These are phyloP conservation scores for Schwanniomyces occidentalis DNA, from an alignment of 805 yeast genomes.

Conservation along the genomic window DNA sequence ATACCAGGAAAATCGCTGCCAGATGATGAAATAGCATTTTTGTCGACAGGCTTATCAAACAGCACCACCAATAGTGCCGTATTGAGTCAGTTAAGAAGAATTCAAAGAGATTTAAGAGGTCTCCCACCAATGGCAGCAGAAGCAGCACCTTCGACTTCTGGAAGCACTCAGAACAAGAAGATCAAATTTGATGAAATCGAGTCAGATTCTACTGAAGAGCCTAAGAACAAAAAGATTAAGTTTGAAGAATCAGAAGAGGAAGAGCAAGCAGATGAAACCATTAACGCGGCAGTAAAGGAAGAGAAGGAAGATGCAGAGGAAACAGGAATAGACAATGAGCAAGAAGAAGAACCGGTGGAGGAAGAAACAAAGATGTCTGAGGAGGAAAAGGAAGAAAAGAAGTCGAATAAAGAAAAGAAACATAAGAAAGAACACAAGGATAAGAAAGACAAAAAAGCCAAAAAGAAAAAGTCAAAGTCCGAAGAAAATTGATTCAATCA, in stretches of 20 bases:
- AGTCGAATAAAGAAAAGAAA: conserved; percentile 14
- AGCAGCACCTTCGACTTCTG: conserved; percentile 7
- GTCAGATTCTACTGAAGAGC: conserved; percentile 6
- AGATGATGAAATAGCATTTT: conserved; percentile 17
- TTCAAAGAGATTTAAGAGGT: conserved; percentile 78
- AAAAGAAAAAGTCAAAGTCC: no score
- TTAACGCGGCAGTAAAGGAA: conserved; percentile 11
- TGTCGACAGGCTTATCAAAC: conserved; percentile 31
- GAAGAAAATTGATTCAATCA: no score
- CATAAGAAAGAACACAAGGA: conserved; percentile 19
- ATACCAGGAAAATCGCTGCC: conserved; percentile 21
- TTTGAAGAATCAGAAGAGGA: conserved; percentile 20
- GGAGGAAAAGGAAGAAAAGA: conserved; percentile 12
- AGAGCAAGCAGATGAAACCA: conserved; percentile 5
- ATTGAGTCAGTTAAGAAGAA: conserved; percentile 63
- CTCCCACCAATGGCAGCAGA: conserved; percentile 58
- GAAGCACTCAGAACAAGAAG: conserved; percentile 22
- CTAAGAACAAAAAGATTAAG: conserved; percentile 24
- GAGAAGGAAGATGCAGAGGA: conserved; percentile 15
- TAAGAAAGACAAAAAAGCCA: conserved; percentile 18
- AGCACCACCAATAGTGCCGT: conserved; percentile 38
- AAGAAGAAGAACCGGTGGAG: conserved; percentile 13
- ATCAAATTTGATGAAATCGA: conserved; percentile 24
- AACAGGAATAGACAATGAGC: conserved; percentile 16
- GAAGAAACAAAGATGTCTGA: conserved; percentile 17